Conservation (phyloP, 306 rosid species). For the Medicago ruthenica region DNA sequence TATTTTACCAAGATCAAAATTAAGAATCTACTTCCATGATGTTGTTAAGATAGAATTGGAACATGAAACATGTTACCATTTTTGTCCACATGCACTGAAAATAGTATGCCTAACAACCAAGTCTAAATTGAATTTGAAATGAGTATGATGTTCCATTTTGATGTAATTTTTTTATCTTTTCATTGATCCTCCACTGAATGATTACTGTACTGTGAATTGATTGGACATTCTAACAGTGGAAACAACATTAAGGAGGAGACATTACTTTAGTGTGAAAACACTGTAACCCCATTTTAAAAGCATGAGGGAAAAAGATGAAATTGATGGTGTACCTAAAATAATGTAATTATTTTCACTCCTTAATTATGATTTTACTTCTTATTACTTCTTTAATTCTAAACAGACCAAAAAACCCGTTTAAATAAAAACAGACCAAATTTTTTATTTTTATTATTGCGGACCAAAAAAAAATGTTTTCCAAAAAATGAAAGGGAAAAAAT, state of each 20-base stretch:
- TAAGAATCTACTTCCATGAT: slow-evolving; percentile 32
- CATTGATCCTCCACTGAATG: slow-evolving; percentile 47
- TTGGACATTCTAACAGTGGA: slow-evolving; percentile 47
- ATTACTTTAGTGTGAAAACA: slow-evolving; percentile 42
- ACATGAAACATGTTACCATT: slow-evolving; percentile 46
- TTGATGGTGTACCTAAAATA: slow-evolving; percentile 35
- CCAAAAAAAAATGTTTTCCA: no score
- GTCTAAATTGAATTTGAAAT: slow-evolving; percentile 28
- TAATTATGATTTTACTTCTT: slow-evolving; percentile 30
- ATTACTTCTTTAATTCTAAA: slow-evolving; percentile 8
- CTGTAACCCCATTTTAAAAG: slow-evolving; percentile 35
- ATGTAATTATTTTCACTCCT: slow-evolving; percentile 22
- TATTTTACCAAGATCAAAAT: slow-evolving; percentile 40
- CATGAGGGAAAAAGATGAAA: slow-evolving; percentile 24
- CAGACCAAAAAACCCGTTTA: no score
- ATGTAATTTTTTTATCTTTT: slow-evolving; percentile 45
- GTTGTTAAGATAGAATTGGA: slow-evolving; percentile 37
- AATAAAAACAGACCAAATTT: no score
- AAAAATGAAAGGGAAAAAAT: slow-evolving; percentile 25
- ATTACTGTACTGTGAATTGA: slow-evolving; percentile 40
- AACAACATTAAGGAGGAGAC: slow-evolving; percentile 36
- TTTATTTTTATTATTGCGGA: no score
- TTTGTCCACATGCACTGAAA: slow-evolving; percentile 22
- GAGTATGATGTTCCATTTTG: slow-evolving; percentile 41
- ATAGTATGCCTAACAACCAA: slow-evolving; percentile 38